phyloP scores from a whole-genome alignment of 2,329 filamentous ascomycete species.

The Penicillium hordei region DNA sequence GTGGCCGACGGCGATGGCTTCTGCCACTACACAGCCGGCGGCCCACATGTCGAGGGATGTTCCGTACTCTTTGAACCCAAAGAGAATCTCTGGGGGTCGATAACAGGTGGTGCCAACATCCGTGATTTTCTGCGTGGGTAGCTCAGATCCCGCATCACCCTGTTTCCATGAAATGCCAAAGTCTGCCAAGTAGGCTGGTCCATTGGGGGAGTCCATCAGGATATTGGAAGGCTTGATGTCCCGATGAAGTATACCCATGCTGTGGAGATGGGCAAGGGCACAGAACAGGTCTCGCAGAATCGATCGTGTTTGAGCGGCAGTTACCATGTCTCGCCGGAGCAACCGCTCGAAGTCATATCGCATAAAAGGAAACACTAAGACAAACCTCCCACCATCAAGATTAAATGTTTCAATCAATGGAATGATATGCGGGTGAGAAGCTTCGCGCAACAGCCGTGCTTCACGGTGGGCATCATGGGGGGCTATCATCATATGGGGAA shows the following conservation, averaged over 20 bases:
- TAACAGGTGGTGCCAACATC: slow-evolving; percentile 94
- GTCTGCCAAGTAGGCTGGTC: slow-evolving; percentile 78
- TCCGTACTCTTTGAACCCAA: slow-evolving; percentile 74
- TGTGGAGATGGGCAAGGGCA: slow-evolving; percentile 71
- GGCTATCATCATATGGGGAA: slow-evolving; percentile 67
- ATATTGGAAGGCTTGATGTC: slow-evolving; percentile 94
- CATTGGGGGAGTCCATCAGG: slow-evolving; percentile 64
- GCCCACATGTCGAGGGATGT: slow-evolving; percentile 84
- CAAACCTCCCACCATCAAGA: slow-evolving; percentile 68
- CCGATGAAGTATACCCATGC: slow-evolving; percentile 77
- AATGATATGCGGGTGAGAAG: slow-evolving; percentile 60
- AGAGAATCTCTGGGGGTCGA: slow-evolving; percentile 84
- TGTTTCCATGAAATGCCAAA: slow-evolving; percentile 90
- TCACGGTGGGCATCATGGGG: slow-evolving; percentile 84
- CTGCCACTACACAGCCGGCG: slow-evolving; percentile 78
- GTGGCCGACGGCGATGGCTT: slow-evolving; percentile 60
- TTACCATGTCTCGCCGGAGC: slow-evolving; percentile 52
- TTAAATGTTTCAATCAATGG: slow-evolving; percentile 70
- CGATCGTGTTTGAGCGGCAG: slow-evolving; percentile 41
- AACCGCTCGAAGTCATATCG: slow-evolving; percentile 70
- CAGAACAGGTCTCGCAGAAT: slow-evolving; percentile 68
- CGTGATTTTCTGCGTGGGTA: slow-evolving; percentile 69
- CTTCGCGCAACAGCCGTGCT: slow-evolving; percentile 68
- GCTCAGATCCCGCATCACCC: slow-evolving; percentile 58
- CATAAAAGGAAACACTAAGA: slow-evolving; percentile 84